A percentile compares a stretch with the other conserved stretches of the same genome.
Conservation (phyloP, 257 asterid species). For the Nyctanthes arbortristis region DNA sequence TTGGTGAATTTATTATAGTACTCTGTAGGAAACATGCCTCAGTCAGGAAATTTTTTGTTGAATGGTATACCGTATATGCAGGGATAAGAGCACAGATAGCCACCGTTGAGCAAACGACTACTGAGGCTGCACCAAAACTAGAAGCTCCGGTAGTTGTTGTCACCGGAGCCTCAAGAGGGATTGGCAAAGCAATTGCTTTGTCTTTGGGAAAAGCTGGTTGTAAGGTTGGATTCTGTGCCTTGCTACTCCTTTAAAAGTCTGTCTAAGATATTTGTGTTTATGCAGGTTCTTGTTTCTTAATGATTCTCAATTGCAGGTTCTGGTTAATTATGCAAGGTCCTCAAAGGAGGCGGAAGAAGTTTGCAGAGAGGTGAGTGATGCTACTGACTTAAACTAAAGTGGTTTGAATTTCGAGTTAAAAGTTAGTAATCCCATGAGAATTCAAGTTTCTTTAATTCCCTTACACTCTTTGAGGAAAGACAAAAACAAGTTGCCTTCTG, state of each 20-base stretch:
- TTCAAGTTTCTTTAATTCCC: background rate
- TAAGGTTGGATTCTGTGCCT: conserved; percentile 54
- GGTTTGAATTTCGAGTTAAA: background rate
- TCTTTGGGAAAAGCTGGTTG: conserved; percentile 95
- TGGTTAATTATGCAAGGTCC: conserved; percentile 96
- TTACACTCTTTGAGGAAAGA: background rate
- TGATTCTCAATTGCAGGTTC: conserved; percentile 53
- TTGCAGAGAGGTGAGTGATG: conserved; percentile 55
- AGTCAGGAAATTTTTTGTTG: background rate
- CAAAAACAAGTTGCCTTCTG: background rate
- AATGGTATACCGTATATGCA: conserved; percentile 32
- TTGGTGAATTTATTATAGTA: background rate
- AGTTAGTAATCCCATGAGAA: background rate
- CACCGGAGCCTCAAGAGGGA: conserved; percentile 98
- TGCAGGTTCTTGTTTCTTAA: conserved; percentile 19
- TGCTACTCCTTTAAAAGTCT: background rate
- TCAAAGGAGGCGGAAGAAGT: conserved; percentile 96
- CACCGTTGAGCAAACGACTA: conserved; percentile 46
- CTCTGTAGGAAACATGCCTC: background rate
- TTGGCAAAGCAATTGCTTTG: conserved; percentile 88
- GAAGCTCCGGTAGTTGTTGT: conserved; percentile 85
- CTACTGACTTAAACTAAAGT: conserved; percentile 22
- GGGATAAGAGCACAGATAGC: conserved; percentile 78
- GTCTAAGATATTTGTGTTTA: background rate
- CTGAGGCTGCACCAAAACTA: conserved; percentile 51